These are phyloP conservation scores for Trametes pubescens DNA, from an alignment of 1,284 basidiomycete genomes.

Conservation along the genomic window DNA sequence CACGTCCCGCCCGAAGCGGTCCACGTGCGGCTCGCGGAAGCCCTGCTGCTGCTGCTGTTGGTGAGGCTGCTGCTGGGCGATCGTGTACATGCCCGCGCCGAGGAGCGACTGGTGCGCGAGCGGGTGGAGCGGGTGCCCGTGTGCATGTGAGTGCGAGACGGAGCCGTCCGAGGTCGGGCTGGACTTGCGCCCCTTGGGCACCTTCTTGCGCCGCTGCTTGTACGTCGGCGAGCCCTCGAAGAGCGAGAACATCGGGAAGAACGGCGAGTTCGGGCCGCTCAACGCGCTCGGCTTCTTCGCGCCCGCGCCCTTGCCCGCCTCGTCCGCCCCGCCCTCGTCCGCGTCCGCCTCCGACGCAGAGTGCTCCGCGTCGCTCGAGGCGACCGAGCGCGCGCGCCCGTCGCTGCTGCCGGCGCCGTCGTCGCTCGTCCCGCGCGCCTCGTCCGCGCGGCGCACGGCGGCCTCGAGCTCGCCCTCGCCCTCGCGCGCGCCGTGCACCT, in stretches of 20 bases:
- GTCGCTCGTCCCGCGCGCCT: constrained; percentile 33
- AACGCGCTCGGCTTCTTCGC: constrained; percentile 31
- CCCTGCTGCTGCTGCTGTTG: constrained; percentile 12
- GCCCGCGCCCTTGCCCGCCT: constrained; percentile 28
- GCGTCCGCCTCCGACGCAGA: constrained; percentile 38
- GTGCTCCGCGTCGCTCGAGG: constrained; percentile 37
- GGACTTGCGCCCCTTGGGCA: constrained; percentile 44
- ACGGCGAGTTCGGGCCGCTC: constrained; percentile 52
- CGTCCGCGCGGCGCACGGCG: constrained; percentile 55
- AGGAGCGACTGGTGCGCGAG: too few species aligned
- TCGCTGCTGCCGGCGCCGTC: constrained; percentile 35
- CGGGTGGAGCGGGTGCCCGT: neutral
- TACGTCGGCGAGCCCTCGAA: constrained; percentile 86
- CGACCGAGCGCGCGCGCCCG: constrained; percentile 26
- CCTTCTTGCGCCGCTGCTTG: constrained; percentile 87
- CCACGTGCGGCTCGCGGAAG: constrained; percentile 40
- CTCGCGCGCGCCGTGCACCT: constrained; percentile 59
- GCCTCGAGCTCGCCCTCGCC: constrained; percentile 67
- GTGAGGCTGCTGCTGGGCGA: too few species aligned
- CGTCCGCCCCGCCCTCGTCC: constrained; percentile 33
- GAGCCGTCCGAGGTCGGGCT: constrained; percentile 15
- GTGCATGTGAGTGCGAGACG: constrained; percentile 3
- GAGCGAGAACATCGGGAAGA: constrained; percentile 76
- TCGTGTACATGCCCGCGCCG: too few species aligned
- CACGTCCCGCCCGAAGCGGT: constrained; percentile 43